Base-by-base conservation (phyloP, 1,284 basidiomycete genomes). In the Coriolopsis trogii region DNA sequence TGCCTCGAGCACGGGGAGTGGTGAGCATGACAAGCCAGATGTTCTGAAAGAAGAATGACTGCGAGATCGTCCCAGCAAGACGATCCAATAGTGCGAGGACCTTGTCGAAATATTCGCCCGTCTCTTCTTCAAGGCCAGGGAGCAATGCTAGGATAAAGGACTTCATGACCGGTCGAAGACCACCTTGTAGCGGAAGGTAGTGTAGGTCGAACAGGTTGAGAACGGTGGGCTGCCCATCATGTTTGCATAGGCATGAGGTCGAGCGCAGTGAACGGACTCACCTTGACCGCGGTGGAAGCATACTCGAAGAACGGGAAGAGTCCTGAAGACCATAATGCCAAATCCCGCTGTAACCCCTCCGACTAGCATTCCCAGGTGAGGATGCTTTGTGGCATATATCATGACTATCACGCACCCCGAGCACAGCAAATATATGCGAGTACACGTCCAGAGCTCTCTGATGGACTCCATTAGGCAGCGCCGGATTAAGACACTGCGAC, bases 281-380 rank as follows among this genome's bases (percentile, higher is more conserved):
- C 91, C 79, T 91, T 91, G 51, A 96, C 94, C 18, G 93, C 95
- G 6, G 95, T 99, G 13, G 95, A 89, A 5, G 97, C 95, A 70
- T 94, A 98, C 70, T 98, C 94, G 67, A 98, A 98, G 81, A 99
- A 99, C 0, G 97, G 97, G 65, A 99, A 96, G 8, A 99, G 72
- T 3, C 97, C 97, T 4, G 93, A 91, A 0, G 94, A 94, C 97
- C 97, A 99, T 15, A 98, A 78, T 1, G 91, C 80, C 4, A 99
- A 76, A 73, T 99, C 97, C 39, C 87, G 81, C 55, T 85, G 84
- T 36, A 99, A 73, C 7, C 95, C 95, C 62, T 98, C 95, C 1
- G 84, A 81, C 93, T 96, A 63, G 4, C 20, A 36, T n/a, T 16
- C 13, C 9, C 6, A 20, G 13, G 29, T 55, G n/a, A 41, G 34